These are phyloP conservation scores for Gentiana dahurica DNA, from an alignment of 257 asterid species.

Conservation along the genomic window DNA sequence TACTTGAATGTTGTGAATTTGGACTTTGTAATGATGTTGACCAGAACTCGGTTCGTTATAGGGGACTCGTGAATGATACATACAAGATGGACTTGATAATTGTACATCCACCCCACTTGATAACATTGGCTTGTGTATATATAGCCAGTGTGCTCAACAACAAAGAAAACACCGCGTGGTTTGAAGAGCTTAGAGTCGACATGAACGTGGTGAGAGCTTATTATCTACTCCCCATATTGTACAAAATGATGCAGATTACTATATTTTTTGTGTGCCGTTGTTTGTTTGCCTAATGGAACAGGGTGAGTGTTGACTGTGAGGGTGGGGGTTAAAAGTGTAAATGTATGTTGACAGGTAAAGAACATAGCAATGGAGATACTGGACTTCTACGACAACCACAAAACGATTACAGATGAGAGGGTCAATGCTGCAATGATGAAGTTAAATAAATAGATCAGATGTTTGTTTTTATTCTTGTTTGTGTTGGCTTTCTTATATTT, in stretches of 20 bases:
- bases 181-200: constrained; percentile 97
- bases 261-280: background rate
- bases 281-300: background rate
- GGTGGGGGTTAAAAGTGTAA: background rate
- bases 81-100: constrained; percentile 95
- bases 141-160: constrained; percentile 81
- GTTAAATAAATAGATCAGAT: constrained; percentile 34
- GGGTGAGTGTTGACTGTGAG: too few relatives aligned
- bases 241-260: too few relatives aligned
- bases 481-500: too few relatives aligned
- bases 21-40: constrained; percentile 2
- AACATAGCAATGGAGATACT: constrained; percentile 87
- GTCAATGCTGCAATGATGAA: constrained; percentile 57
- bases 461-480: too few relatives aligned
- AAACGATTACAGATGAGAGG: constrained; percentile 64
- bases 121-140: constrained; percentile 79
- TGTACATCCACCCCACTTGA: constrained; percentile 82
- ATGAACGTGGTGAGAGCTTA: constrained; percentile 68
- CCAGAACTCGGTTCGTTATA: constrained; percentile 19
- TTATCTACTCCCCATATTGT: background rate
- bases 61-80: constrained; percentile 92
- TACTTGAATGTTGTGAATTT: background rate
- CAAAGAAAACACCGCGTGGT: constrained; percentile 91
- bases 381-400: constrained; percentile 80
- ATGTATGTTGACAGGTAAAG: constrained; percentile 54